Percentiles rank a stretch among this genome's conserved stretches.
These are phyloP conservation scores for Lepidium aucheri DNA, from an alignment of 345 rosid genomes.

Conservation along the genomic window DNA sequence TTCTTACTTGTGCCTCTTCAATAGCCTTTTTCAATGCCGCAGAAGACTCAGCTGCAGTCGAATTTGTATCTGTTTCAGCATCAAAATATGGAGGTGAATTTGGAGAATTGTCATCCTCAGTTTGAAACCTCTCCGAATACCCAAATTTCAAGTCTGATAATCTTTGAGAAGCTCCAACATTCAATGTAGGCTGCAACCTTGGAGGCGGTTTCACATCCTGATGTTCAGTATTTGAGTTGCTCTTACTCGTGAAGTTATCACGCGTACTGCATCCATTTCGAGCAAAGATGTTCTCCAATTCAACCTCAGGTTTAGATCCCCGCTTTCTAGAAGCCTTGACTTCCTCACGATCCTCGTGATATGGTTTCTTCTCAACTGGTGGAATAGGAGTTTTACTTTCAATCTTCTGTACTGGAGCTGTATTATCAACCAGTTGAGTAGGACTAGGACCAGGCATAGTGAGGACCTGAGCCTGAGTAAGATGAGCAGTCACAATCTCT, in stretches of 20 bases:
- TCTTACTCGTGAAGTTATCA: constrained; percentile 20
- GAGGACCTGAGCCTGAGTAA: constrained; percentile 43
- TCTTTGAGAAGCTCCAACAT: constrained; percentile 19
- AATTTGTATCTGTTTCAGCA: constrained; percentile 63
- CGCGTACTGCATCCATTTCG: constrained; percentile 20
- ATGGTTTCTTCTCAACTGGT: constrained; percentile 24
- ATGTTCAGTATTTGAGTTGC: constrained; percentile 23
- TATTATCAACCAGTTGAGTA: constrained; percentile 1
- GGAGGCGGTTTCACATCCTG: constrained; percentile 30
- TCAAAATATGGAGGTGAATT: constrained; percentile 56
- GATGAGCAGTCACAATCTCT: constrained; percentile 33
- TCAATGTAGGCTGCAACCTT: constrained; percentile 10
- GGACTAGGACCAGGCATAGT: constrained; percentile 11
- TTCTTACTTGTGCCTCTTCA: constrained; percentile 76
- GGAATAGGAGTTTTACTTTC: constrained; percentile 21
- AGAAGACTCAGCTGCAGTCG: constrained; percentile 78
- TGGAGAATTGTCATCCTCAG: constrained; percentile 31
- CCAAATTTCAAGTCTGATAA: constrained; percentile 25
- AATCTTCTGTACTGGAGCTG: background rate
- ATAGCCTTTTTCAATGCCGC: constrained; percentile 84
- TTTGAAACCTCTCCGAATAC: constrained; percentile 28
- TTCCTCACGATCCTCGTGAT: constrained; percentile 19
- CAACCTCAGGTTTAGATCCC: constrained; percentile 21
- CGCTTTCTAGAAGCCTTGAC: constrained; percentile 16
- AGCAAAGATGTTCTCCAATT: constrained; percentile 1